Percentiles rank a stretch among this genome's conserved stretches.
Evolutionary conservation across 805 yeast genomes (phyloP).

Genomic region (Suhomyces pyralidae): DNA sequence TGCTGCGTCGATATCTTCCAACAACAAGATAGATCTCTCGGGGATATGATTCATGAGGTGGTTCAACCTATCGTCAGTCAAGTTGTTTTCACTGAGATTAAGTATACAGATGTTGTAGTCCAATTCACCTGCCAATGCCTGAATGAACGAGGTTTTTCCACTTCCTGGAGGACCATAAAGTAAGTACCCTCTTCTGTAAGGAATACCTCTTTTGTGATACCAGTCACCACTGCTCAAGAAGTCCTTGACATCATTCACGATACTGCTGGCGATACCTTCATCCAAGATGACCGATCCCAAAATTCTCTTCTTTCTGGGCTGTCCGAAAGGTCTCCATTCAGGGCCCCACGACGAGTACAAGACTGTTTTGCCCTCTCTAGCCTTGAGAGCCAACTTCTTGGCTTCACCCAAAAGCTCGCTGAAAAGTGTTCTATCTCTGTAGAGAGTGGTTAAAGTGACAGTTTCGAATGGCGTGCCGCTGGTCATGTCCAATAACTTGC

Average conservation of each 20-base stretch:
- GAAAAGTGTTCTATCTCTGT: constrained; percentile 72
- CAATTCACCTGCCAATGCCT: constrained; percentile 93
- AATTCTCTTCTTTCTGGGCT: constrained; percentile 82
- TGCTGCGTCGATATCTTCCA: constrained; percentile 97
- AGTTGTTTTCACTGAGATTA: constrained; percentile 83
- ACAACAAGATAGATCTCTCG: constrained; percentile 73
- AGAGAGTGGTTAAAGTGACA: constrained; percentile 86
- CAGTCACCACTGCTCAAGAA: constrained; percentile 79
- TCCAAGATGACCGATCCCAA: constrained; percentile 86
- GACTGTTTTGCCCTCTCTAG: constrained; percentile 91
- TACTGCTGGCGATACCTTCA: constrained; percentile 61
- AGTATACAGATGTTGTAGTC: constrained; percentile 94
- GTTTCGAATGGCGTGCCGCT: constrained; percentile 96
- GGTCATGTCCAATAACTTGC: constrained; percentile 81
- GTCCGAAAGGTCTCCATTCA: constrained; percentile 98
- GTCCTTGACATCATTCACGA: constrained; percentile 72
- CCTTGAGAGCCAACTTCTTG: constrained; percentile 71
- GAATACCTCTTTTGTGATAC: constrained; percentile 97
- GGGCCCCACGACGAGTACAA: constrained; percentile 95
- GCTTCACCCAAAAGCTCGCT: constrained; percentile 77
- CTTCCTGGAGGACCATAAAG: constrained; percentile 97
- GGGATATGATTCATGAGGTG: constrained; percentile 97
- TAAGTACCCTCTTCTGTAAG: constrained; percentile 91
- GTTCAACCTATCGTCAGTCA: constrained; percentile 91
- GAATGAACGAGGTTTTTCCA: constrained; percentile 94